A percentile compares a stretch with the other conserved stretches of the same genome.
Conservation (phyloP, 2,329 filamentous ascomycete genomes). For the Penicillium sp. region DNA sequence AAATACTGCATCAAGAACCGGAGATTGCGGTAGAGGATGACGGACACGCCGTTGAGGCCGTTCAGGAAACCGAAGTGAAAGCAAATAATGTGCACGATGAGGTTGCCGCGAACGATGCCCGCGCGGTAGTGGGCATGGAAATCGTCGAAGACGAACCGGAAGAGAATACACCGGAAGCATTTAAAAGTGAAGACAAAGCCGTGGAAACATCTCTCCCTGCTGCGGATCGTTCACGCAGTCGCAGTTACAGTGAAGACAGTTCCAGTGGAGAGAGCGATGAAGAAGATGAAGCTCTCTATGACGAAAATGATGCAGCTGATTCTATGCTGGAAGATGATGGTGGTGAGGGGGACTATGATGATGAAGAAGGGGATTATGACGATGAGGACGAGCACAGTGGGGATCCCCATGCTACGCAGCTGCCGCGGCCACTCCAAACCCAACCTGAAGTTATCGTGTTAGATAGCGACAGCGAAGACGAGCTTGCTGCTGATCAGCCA, state of each 20-base stretch:
- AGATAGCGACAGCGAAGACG: constrained; percentile 42
- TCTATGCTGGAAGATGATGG: constrained; percentile 13
- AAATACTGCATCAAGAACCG: too few relatives aligned
- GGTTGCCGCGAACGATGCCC: not conserved
- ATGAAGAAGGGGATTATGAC: constrained; percentile 11
- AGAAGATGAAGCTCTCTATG: constrained; percentile 9
- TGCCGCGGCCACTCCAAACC: constrained; percentile 3
- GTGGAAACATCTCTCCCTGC: not conserved
- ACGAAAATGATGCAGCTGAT: constrained; percentile 8
- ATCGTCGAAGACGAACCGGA: constrained; percentile 5
- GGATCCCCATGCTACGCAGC: constrained; percentile 6
- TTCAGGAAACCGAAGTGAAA: not conserved
- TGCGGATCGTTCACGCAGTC: not conserved
- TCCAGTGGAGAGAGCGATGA: constrained; percentile 8
- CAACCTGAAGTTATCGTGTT: constrained; percentile 39
- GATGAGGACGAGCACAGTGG: constrained; percentile 16
- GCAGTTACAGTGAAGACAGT: not conserved
- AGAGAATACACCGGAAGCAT: not conserved
- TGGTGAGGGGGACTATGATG: constrained; percentile 10
- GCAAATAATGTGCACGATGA: not conserved
- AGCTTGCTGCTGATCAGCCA: constrained; percentile 17
- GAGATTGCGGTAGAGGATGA: not conserved
- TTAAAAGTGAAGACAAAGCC: constrained; percentile 3
- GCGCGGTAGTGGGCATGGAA: not conserved
- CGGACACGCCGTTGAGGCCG: not conserved